Percentiles rank a stretch among this genome's conserved stretches.
Conservation (phyloP, 345 rosid genomes). For the Aethionema arabicum region DNA sequence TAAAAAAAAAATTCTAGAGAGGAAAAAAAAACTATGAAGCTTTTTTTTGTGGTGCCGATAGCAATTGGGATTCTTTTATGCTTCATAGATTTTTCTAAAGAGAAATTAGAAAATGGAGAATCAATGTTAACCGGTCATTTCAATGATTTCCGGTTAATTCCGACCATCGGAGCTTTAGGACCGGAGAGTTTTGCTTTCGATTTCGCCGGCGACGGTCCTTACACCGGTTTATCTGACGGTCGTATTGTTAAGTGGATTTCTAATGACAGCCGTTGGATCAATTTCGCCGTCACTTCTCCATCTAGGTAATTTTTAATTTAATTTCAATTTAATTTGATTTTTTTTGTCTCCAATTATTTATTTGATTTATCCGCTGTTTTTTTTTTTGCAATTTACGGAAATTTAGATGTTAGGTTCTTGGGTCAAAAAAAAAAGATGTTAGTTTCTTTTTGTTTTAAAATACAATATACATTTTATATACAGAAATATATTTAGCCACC, state of each 20-base stretch:
- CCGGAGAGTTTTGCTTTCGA: conserved; percentile 69
- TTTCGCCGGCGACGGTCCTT: conserved; percentile 55
- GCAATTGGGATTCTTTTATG: background rate
- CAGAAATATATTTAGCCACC: too few species aligned
- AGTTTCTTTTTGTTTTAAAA: too few species aligned
- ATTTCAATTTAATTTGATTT: background rate
- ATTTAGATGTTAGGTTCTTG: too few species aligned
- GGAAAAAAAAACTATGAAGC: conserved; percentile 12
- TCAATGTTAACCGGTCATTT: conserved; percentile 22
- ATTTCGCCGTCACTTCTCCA: conserved; percentile 60
- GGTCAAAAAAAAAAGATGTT: too few species aligned
- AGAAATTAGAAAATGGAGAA: conserved; percentile 31
- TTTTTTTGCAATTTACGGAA: too few species aligned
- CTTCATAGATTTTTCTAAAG: conserved; percentile 11
- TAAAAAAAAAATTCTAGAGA: background rate
- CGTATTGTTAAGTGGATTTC: conserved; percentile 62
- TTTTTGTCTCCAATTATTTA: too few species aligned
- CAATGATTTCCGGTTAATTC: conserved; percentile 24
- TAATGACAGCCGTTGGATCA: conserved; percentile 49
- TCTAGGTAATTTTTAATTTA: conserved; percentile 42
- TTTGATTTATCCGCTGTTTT: too few species aligned
- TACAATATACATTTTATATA: too few species aligned
- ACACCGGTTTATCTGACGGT: conserved; percentile 68
- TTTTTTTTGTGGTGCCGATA: conserved; percentile 27
- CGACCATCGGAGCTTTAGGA: conserved; percentile 47